phyloP scores from a whole-genome alignment of 805 yeast genomes.

The Isabelozyma pseudorhagii region DNA sequence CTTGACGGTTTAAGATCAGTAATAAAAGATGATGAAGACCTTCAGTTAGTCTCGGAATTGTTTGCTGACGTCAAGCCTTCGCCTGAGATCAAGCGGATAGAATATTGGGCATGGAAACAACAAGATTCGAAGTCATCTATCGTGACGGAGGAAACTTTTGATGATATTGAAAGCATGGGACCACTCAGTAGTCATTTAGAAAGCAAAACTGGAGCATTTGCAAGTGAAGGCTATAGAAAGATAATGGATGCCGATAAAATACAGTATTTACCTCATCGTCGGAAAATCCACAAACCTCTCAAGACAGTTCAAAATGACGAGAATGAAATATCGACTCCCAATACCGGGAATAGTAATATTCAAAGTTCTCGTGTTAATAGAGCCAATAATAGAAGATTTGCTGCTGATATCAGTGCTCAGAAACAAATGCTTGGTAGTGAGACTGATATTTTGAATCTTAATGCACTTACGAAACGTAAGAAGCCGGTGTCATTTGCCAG shows the following conservation, averaged over 20 bases:
- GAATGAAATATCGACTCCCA: constrained; percentile 28
- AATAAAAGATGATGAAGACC: constrained; percentile 76
- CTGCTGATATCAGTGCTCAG: constrained; percentile 83
- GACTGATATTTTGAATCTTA: constrained; percentile 76
- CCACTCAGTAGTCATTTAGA: constrained; percentile 29
- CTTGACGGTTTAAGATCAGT: constrained; percentile 49
- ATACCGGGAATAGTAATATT: constrained; percentile 12
- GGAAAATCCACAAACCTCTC: constrained; percentile 64
- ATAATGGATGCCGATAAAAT: constrained; percentile 70
- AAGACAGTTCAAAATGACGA: constrained; percentile 69
- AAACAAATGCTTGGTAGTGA: constrained; percentile 75
- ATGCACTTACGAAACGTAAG: constrained; percentile 83
- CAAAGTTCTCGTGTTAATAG: constrained; percentile 83
- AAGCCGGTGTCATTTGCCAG: constrained; percentile 96
- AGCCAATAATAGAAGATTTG: constrained; percentile 83
- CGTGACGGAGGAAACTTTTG: constrained; percentile 17
- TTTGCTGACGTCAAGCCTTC: constrained; percentile 20
- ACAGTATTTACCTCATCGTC: constrained; percentile 79
- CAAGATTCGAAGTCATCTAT: constrained; percentile 21
- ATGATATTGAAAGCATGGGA: constrained; percentile 26
- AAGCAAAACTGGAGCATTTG: constrained; percentile 57
- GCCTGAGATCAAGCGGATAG: constrained; percentile 32
- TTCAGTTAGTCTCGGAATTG: constrained; percentile 47
- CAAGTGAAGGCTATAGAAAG: constrained; percentile 70
- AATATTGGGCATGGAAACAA: constrained; percentile 69